Evolutionary conservation across 768 basidiomycete genomes (phyloP), one percentile per base, ranked within the genome.

Genomic region (Lactifluus echinatus): DNA sequence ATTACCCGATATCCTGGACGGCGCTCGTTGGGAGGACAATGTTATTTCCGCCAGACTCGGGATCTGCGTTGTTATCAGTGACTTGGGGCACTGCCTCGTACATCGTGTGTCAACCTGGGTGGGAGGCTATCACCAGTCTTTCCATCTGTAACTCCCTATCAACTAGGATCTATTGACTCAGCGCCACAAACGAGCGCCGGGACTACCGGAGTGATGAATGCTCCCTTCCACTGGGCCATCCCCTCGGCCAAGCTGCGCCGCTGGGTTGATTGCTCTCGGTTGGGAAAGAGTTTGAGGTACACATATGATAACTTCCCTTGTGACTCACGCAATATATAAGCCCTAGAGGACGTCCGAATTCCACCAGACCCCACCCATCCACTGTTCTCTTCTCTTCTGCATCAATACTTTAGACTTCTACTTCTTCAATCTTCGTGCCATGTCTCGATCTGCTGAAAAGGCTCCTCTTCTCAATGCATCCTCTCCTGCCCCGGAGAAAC

Each of bases 401-500:
- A 45, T 53, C 34, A 37, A 26, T 37, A 50, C 34, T 47, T 19
- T 54, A 49, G 46, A 47, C 44, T 37, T 44, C 26, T 12, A 19
- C 43, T 44, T 24, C n/a, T 44, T 57, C 48, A 37, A 43, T 19
- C 37, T 17, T 29, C 12, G 8, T 19, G 7, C 48, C 11, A 59
- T 59, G 58, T 34, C 53, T 23, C 42, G 28, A 24, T 24, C 48
- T 24, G 43, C 42, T 17, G 58, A 59, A 29, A 59, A 44, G 12
- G 48, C 50, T 36, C 37, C 50, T 33, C 59, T 56, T 39, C 39
- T 55, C 53, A 49, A 45, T 10, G 14, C 40, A 2, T 36, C 49
- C 24, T 26, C 45, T 47, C 55, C 53, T 15, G 29, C 29, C 23
- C 31, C 59, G 12, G 53, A 60, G 51, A 63, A 63, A 19, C 61